Evolutionary conservation across 306 rosid species (phyloP), one percentile per base, ranked within the genome.

Genomic region (Citrullus colocynthis): DNA sequence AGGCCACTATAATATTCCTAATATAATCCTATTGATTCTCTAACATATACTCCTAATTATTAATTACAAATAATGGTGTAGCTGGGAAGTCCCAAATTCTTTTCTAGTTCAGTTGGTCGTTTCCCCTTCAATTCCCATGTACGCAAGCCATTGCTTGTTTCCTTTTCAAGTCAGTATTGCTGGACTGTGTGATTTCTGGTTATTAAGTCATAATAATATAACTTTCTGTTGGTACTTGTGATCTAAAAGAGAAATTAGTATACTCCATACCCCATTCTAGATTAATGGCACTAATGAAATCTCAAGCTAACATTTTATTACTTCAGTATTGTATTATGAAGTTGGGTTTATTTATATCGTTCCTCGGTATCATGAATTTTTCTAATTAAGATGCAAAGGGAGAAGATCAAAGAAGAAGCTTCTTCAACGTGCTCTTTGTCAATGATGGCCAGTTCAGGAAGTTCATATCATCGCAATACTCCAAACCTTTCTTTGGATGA

Each of bases 401-500:
- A 92, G 80, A 92, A 95, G 81, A 79, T 83, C 75, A 90, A 87
- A 88, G 96, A 96, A 54, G 97, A 92, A 81, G 93, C 93, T 90
- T 78, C 89, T 58, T 64, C 85, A 74, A 60, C 84, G 28, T 88
- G 85, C 82, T 74, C 90, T 73, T 72, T 81, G 79, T 83, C 89
- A 16, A 75, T 82, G 76, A 77, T 84, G 54, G 78, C 84, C 21
- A 78, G 60, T 81, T 84, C 58, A 80, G 88, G 80, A 79, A 78
- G 61, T 61, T 54, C 82, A 64, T 64, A 75, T 62, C 85, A 24
- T 36, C 84, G 82, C 58, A 86, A 83, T 73, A 64, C 88, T 76
- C 97, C 97, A 8, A 74, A 81, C 2, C 93, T 92, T 87, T 92
- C 98, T 82, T 81, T 95, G 88, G 96, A 90, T 86, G 97, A 95